phyloP scores from a whole-genome alignment of 129 eudicot genomes.

The Flaveria brownii region DNA sequence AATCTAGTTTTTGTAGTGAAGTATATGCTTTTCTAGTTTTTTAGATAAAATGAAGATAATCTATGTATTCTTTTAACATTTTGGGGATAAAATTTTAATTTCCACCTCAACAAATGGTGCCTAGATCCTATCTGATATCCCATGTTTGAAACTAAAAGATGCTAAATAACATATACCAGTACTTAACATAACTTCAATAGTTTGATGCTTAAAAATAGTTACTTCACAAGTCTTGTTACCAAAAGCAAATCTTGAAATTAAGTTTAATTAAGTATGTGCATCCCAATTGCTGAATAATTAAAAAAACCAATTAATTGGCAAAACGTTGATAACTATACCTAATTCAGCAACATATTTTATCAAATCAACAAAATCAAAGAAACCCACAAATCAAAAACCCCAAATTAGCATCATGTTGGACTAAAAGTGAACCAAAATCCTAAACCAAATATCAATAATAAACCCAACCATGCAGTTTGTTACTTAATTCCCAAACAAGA shows the following conservation, averaged over 20 bases:
- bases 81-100: neutral
- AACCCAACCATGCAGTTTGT: neutral
- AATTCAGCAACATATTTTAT: constrained; percentile 22
- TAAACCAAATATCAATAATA: constrained; percentile 26
- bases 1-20: neutral
- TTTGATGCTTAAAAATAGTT: neutral
- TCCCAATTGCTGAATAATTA: constrained; percentile 8
- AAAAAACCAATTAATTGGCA: constrained; percentile 25
- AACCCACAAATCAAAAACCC: constrained; percentile 26
- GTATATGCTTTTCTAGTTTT: constrained; percentile 2
- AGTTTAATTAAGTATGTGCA: constrained; percentile 6
- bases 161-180: neutral
- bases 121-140: neutral
- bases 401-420: constrained; percentile 31
- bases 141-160: neutral
- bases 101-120: neutral
- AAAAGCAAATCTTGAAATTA: constrained; percentile 6
- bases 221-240: constrained; percentile 13
- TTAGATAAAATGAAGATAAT: neutral
- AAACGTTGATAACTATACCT: constrained; percentile 25
- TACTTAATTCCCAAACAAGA: too few species aligned
- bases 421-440: constrained; percentile 28
- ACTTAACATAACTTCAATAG: neutral
- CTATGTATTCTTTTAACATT: neutral
- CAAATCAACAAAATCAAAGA: constrained; percentile 24